Evolutionary conservation across 2,329 filamentous ascomycete genomes (phyloP).

Genomic region (Metarhizium brunneum): DNA sequence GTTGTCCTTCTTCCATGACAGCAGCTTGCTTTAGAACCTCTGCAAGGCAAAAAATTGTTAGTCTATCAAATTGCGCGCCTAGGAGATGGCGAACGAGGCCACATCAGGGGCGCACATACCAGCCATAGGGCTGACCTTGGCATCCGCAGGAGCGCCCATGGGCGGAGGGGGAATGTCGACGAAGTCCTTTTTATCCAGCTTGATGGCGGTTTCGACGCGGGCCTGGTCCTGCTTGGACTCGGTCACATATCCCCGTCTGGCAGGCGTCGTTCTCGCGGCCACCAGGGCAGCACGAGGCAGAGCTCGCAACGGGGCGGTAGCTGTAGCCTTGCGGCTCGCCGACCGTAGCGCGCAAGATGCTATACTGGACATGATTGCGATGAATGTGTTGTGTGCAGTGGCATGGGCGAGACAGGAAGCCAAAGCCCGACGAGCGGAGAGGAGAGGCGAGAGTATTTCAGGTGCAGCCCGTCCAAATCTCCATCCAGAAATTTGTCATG

Average conservation of each 20-base stretch:
- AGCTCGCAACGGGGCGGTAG: conserved; percentile 17
- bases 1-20: conserved; percentile 82
- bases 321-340: conserved; percentile 50
- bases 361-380: conserved; percentile 48
- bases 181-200: conserved; percentile 78
- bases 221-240: conserved; percentile 72
- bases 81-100: background rate
- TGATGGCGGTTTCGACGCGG: conserved; percentile 80
- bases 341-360: conserved; percentile 65
- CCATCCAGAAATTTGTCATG: conserved; percentile 26
- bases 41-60: conserved; percentile 13
- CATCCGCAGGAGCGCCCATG: conserved; percentile 25
- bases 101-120: conserved; percentile 16
- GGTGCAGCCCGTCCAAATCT: conserved; percentile 3
- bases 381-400: conserved; percentile 13
- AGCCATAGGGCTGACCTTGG: conserved; percentile 73
- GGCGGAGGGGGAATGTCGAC: conserved; percentile 37
- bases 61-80: background rate
- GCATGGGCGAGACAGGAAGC: conserved; percentile 10
- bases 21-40: conserved; percentile 86
- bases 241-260: conserved; percentile 66
- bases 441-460: conserved; percentile 4
- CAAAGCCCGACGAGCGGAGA: conserved; percentile 9
- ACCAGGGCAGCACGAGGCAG: conserved; percentile 20
- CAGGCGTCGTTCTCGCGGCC: conserved; percentile 12